Evolutionary conservation across 441 rosid genomes (phyloP), one percentile per base, ranked within the genome.

Genomic region (Gossypium davidsonii): DNA sequence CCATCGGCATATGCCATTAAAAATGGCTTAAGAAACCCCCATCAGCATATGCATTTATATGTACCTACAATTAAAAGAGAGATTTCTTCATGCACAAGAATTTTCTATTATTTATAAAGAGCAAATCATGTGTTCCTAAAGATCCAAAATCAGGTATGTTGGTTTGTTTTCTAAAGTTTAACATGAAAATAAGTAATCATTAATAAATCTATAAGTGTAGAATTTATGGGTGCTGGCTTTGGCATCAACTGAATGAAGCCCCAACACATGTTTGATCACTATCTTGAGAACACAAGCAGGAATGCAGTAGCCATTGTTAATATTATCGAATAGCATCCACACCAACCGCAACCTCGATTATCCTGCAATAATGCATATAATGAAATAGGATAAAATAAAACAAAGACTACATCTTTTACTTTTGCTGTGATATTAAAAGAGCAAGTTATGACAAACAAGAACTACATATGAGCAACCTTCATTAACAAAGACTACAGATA

Each of bases 281-380:
- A 73, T 81, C 79, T 82, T 37, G 75, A 78, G 62, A 82, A 72
- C 48, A 85, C 74, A 77, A 86, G 80, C 73, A 79, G 76, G n/a
- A 73, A 75, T 26, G 25, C 73, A 49, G 79, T 66, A 80, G 84
- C 77, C 69, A 79, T 73, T 73, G 75, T 61, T 66, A 84, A 52
- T 55, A 73, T 62, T 71, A 71, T 48, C 11, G 46, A 72, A 71
- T 53, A 81, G 7, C 80, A 72, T 64, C 78, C 67, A 2, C 56
- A 28, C 46, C 69, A 75, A 59, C 75, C 74, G 62, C 31, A 79
- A 77, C 57, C 84, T 72, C 7, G 77, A 66, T 71, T 31, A 70
- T 55, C 89, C 96, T 90, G 91, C 62, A 74, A 72, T 34, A 68
- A 42, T 34, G 67, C 21, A 69, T 26, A 31, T 3, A 59, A 28